Evolutionary conservation across 768 basidiomycete species (phyloP).

Genomic region (Ramaria sp.): DNA sequence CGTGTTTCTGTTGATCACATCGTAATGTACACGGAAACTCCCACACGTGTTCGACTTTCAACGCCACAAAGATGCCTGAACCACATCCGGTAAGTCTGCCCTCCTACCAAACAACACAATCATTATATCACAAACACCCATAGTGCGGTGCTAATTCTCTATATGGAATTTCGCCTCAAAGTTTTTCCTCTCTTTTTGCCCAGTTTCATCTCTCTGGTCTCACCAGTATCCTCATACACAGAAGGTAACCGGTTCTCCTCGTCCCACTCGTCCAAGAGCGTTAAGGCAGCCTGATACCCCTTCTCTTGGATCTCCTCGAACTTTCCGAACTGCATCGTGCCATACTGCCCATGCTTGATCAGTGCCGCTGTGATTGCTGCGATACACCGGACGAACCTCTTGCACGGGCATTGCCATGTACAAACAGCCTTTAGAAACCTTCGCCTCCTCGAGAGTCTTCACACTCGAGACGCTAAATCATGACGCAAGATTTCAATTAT

Average conservation of each 20-base stretch:
- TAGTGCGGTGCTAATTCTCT: not conserved
- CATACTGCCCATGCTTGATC: constrained; percentile 45
- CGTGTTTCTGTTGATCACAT: no score
- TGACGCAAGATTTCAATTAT: no score
- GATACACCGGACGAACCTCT: constrained; percentile 38
- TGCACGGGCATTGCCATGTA: constrained; percentile 96
- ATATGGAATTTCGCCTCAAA: constrained; percentile 67
- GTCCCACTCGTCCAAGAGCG: constrained; percentile 67
- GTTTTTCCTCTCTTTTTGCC: constrained; percentile 64
- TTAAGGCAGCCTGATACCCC: constrained; percentile 65
- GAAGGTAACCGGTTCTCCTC: constrained; percentile 77
- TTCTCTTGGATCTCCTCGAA: constrained; percentile 81
- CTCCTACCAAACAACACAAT: no score
- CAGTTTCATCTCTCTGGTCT: constrained; percentile 37
- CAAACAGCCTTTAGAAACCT: constrained; percentile 74
- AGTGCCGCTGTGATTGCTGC: not conserved
- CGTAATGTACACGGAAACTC: no score
- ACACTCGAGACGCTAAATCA: constrained; percentile 80
- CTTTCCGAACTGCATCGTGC: constrained; percentile 82
- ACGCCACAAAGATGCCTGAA: no score
- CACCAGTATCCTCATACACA: constrained; percentile 40
- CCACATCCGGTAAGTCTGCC: no score
- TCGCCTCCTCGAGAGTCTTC: constrained; percentile 92
- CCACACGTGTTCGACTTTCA: no score
- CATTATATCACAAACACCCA: no score